Conservation (phyloP, 2,329 filamentous ascomycete genomes). For the Emergomyces pasteurianus region DNA sequence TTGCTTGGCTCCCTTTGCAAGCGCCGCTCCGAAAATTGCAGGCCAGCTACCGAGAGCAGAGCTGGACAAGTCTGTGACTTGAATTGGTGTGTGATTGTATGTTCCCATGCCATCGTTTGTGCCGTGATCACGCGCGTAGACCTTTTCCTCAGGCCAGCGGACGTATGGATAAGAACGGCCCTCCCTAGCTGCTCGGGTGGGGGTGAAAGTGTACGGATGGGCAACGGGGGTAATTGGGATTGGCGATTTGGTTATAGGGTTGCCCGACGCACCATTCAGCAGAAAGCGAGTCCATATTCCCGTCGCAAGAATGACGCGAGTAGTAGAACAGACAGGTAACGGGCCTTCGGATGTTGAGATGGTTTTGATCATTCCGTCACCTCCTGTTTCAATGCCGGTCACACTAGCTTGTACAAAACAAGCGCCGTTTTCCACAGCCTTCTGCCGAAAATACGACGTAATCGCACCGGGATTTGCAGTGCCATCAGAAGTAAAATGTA, state of each 20-base stretch:
- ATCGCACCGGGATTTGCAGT: constrained; percentile 17
- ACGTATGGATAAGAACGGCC: constrained; percentile 18
- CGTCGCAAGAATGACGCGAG: constrained; percentile 18
- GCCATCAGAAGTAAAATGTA: constrained; percentile 19
- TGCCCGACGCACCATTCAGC: background rate
- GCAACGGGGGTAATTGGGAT: constrained; percentile 24
- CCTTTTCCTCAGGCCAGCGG: constrained; percentile 25
- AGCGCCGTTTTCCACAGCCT: constrained; percentile 14
- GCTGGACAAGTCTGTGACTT: constrained; percentile 10
- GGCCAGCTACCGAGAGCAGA: constrained; percentile 16
- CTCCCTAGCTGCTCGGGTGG: constrained; percentile 3
- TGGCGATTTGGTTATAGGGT: constrained; percentile 11
- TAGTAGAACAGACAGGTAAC: constrained; percentile 7
- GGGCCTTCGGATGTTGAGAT: constrained; percentile 13
- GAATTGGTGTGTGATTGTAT: constrained; percentile 21
- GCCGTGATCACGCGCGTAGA: constrained; percentile 26
- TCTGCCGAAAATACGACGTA: constrained; percentile 15
- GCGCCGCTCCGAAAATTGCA: constrained; percentile 13
- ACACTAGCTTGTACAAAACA: constrained; percentile 15
- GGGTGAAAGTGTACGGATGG: constrained; percentile 26
- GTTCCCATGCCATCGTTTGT: constrained; percentile 22
- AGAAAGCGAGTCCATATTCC: constrained; percentile 22
- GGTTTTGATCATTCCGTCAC: constrained; percentile 5
- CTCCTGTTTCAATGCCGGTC: constrained; percentile 9
- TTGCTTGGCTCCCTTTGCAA: constrained; percentile 9